Base-by-base conservation (phyloP, 352 stramenopile species). In the Poterioochromonas sp. region DNA sequence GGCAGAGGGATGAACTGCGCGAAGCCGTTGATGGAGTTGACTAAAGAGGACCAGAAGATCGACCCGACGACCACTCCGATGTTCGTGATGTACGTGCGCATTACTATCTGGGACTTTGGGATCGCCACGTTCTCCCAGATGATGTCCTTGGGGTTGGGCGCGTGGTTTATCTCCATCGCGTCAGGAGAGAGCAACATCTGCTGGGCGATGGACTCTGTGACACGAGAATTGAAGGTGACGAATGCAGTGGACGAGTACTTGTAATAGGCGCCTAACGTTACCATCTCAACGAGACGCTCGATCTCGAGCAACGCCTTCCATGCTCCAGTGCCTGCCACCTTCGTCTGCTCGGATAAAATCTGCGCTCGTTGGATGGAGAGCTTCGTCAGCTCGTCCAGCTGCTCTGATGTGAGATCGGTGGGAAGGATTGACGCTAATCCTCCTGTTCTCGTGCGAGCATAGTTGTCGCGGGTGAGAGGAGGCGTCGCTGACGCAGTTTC, bases 61-160 rank as follows among this genome's bases (percentile, higher is more conserved):
- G 47, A 1, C 26, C 35, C n/a, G 41, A 76, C 37, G 22, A 32
- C 35, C 0, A 74, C 39, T 35, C 22, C 47, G 40, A 65, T n/a
- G 22, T 35, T 43, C 29, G 60, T 26, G 54, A 69, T 65, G 0
- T 1, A 41, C n/a, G 22, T 40, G 47, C 65, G 20, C 60, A 65
- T 51, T 53, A 39, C 0, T 35, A 63, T 29, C 40, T 77, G 53
- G 20, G 5, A n/a, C 35, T 51, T 15, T 1, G 71, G 71, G 1
- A 54, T 65, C 1, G 71, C 69, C 32, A 78, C 71, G 32, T 80
- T 62, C 11, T 65, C 34, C 76, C 76, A 80, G 26, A 80, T 12
- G 1, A 80, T 39, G 64, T 80, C 76, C 11, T 58, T 39, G 0
- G 64, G 37, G 41, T 63, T 49, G n/a, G 76, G 63, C 32, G 76